phyloP scores from a whole-genome alignment of 805 yeast species.

The Hermanozyma aechmeae region DNA sequence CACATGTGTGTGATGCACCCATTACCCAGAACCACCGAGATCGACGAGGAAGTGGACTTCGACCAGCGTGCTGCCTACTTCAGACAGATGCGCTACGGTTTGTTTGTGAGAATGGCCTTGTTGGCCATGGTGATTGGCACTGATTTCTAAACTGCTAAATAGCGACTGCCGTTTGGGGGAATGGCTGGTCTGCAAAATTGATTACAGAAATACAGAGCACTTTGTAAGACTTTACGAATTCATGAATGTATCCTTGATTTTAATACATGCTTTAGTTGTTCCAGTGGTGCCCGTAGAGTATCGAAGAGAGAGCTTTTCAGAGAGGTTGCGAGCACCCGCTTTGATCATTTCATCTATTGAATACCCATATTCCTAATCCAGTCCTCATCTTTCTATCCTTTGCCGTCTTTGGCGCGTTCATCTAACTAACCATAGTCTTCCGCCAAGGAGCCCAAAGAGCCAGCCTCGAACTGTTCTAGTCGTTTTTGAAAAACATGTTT shows the following conservation, averaged over 20 bases:
- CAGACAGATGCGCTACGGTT: slow-evolving; percentile 98
- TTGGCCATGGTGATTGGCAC: slow-evolving; percentile 97
- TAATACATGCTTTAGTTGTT: no score
- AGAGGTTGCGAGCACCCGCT: no score
- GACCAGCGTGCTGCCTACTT: slow-evolving; percentile 99
- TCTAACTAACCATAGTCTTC: no score
- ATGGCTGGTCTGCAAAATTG: slow-evolving; percentile 2
- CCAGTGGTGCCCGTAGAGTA: no score
- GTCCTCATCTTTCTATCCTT: no score
- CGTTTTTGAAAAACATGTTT: slow-evolving; percentile 9
- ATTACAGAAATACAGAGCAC: neutral
- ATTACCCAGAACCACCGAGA: slow-evolving; percentile 93
- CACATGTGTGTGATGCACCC: slow-evolving; percentile 99
- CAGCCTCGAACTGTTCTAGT: no score
- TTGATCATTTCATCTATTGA: no score
- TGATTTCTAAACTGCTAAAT: slow-evolving; percentile 42
- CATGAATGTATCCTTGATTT: neutral
- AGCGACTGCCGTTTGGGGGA: slow-evolving; percentile 11
- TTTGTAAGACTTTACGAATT: neutral
- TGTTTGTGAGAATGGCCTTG: slow-evolving; percentile 97
- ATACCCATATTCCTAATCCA: no score
- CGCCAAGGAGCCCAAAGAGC: no score
- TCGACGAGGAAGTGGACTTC: slow-evolving; percentile 96
- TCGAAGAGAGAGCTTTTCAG: no score
- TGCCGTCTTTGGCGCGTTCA: no score